Conservation (phyloP, 2,329 filamentous ascomycete genomes). For the Ilyonectria robusta region DNA sequence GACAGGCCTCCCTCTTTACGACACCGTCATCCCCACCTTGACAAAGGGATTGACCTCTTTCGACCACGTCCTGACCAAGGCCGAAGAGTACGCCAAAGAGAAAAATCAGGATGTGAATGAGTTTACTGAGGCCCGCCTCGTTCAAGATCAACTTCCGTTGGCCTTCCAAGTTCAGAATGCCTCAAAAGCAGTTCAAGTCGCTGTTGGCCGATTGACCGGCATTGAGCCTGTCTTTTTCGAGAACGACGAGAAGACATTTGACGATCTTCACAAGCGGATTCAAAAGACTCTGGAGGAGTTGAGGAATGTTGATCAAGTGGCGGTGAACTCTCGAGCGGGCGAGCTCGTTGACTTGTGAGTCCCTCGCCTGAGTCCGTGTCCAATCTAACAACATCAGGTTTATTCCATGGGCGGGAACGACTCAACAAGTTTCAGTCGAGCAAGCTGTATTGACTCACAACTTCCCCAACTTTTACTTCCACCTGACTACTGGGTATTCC, state of each 20-base stretch:
- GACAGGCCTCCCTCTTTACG: slow-evolving; percentile 34
- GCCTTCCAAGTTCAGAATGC: slow-evolving; percentile 40
- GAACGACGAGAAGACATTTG: slow-evolving; percentile 33
- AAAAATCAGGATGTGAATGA: slow-evolving; percentile 34
- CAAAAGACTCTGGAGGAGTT: slow-evolving; percentile 34
- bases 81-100: slow-evolving; percentile 40
- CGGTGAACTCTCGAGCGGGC: slow-evolving; percentile 33
- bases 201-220: slow-evolving; percentile 35
- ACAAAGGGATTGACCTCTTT: slow-evolving; percentile 32
- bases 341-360: slow-evolving; percentile 31
- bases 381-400: slow-evolving; percentile 2
- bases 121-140: slow-evolving; percentile 30
- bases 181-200: slow-evolving; percentile 32
- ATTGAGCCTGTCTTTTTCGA: slow-evolving; percentile 24
- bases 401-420: slow-evolving; percentile 27
- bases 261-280: slow-evolving; percentile 32
- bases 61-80: slow-evolving; percentile 37
- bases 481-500: slow-evolving; percentile 36
- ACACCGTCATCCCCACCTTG: slow-evolving; percentile 34
- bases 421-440: slow-evolving; percentile 30
- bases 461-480: slow-evolving; percentile 39
- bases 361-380: neutral
- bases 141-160: slow-evolving; percentile 40
- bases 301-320: slow-evolving; percentile 25
- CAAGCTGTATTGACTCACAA: slow-evolving; percentile 30